Percentiles rank a stretch among this genome's conserved stretches.
phyloP scores from a whole-genome alignment of 176 grass and related monocot species.

The Aegilops sharonensis region DNA sequence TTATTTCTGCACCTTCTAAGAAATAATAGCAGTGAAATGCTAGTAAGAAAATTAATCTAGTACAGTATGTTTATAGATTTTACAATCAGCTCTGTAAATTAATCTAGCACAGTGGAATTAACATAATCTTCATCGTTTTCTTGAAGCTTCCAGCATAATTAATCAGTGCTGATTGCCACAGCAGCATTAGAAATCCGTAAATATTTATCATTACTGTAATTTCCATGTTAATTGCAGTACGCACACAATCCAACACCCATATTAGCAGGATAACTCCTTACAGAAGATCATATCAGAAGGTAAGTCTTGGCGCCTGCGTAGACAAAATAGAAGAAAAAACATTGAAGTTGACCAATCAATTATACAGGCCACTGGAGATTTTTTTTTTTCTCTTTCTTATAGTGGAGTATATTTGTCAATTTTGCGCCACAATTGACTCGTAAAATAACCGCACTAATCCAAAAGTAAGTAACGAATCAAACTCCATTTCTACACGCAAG shows the following conservation, averaged over 20 bases:
- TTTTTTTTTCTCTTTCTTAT: neutral
- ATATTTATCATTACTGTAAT: neutral
- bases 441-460: neutral
- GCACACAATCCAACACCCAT: neutral
- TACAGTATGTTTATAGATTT: neutral
- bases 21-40: neutral
- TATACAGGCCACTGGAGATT: neutral
- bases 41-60: neutral
- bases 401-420: neutral
- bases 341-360: neutral
- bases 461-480: neutral
- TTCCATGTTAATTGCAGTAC: neutral
- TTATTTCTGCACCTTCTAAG: neutral
- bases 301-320: neutral
- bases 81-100: neutral
- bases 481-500: neutral
- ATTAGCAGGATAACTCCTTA: neutral
- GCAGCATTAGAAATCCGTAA: neutral
- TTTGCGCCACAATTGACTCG: neutral
- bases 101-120: neutral
- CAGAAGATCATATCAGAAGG: neutral
- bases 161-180: neutral
- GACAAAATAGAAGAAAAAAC: neutral
- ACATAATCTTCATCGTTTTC: neutral
- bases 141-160: neutral